Conservation (phyloP, 345 rosid species). For the Brassica juncea region DNA sequence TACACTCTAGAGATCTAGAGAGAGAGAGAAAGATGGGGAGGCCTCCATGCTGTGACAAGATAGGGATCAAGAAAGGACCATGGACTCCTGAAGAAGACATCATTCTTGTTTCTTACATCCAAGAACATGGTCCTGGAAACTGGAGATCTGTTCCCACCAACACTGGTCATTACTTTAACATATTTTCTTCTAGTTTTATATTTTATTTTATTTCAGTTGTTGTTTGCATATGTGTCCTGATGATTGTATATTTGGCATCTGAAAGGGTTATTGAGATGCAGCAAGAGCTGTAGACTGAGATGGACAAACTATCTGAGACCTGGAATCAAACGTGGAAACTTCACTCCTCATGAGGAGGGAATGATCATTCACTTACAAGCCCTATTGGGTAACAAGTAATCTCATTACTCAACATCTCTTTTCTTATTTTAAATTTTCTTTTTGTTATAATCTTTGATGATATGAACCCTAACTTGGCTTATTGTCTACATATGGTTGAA, state of each 20-base stretch:
- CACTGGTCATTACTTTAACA: constrained; percentile 51
- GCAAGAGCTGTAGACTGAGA: constrained; percentile 99
- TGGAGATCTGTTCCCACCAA: constrained; percentile 97
- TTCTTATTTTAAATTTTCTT: constrained; percentile 1
- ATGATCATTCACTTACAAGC: constrained; percentile 98
- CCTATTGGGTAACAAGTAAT: constrained; percentile 99
- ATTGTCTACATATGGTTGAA: neutral
- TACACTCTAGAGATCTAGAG: constrained; percentile 30
- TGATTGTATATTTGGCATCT: constrained; percentile 14
- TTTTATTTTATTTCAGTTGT: neutral
- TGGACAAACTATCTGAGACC: constrained; percentile 99
- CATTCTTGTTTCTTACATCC: constrained; percentile 88
- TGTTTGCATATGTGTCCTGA: constrained; percentile 4
- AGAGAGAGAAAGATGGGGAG: constrained; percentile 63
- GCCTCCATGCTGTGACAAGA: constrained; percentile 91
- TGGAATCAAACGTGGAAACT: constrained; percentile 97
- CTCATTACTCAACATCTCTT: constrained; percentile 35
- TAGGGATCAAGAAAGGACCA: constrained; percentile 95
- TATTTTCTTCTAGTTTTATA: neutral
- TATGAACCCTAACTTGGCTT: constrained; percentile 28
- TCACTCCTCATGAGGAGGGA: constrained; percentile 96
- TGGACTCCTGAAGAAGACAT: constrained; percentile 99
- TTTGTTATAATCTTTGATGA: constrained; percentile 13
- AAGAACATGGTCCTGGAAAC: constrained; percentile 94
- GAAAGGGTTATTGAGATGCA: constrained; percentile 83